A percentile compares a stretch with the other conserved stretches of the same genome.
phyloP scores from a whole-genome alignment of 2,329 filamentous ascomycete species.

The Aspergillus melleus region DNA sequence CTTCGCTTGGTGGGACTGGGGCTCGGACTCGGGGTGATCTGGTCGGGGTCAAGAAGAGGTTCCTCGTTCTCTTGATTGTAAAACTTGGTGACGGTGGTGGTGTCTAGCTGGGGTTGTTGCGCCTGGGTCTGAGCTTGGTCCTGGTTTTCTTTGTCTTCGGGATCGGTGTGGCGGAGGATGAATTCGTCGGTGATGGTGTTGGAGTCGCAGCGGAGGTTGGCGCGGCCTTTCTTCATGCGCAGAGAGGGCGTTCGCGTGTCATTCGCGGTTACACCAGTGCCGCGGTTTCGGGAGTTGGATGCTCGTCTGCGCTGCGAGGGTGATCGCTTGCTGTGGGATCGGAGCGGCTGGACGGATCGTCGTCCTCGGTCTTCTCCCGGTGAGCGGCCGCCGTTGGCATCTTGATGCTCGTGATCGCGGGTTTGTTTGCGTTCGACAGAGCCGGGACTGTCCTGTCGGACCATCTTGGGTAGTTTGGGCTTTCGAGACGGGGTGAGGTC shows the following conservation, averaged over 20 bases:
- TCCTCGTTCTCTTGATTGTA: conserved; percentile 9
- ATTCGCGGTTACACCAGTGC: neutral
- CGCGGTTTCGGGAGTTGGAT: conserved; percentile 22
- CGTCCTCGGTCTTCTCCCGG: conserved; percentile 7
- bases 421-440: conserved; percentile 34
- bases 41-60: conserved; percentile 19
- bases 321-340: conserved; percentile 19
- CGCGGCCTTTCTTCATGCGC: conserved; percentile 24
- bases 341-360: conserved; percentile 19
- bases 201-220: conserved; percentile 22
- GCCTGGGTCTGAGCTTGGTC: neutral
- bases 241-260: conserved; percentile 13
- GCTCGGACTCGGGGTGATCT: conserved; percentile 12
- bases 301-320: conserved; percentile 16
- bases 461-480: conserved; percentile 33
- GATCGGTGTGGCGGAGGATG: neutral
- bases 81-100: conserved; percentile 11
- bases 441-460: conserved; percentile 33
- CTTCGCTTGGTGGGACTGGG: conserved; percentile 17
- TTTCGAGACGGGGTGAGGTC: conserved; percentile 23
- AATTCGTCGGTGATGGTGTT: neutral
- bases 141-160: conserved; percentile 19
- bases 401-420: conserved; percentile 3
- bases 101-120: conserved; percentile 5
- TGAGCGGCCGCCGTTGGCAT: neutral